These are phyloP conservation scores for Globisporangium spinosum DNA, from an alignment of 352 stramenopile genomes.

Conservation along the genomic window DNA sequence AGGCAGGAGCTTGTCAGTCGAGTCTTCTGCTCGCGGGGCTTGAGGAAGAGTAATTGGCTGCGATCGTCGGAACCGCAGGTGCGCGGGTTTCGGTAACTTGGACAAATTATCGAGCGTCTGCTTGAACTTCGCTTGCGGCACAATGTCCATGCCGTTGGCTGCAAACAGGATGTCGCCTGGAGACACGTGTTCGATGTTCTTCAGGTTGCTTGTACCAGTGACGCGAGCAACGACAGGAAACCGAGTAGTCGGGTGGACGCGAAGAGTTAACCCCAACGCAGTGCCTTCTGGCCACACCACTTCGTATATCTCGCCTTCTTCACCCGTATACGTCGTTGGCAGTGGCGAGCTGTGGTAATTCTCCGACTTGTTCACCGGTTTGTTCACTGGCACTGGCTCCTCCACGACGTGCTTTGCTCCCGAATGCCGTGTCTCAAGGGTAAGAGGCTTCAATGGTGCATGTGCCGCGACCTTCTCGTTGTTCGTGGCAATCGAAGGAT, in stretches of 20 bases:
- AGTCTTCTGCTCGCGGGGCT: slow-evolving; percentile 30
- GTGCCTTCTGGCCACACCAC: slow-evolving; percentile 69
- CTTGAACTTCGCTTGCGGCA: slow-evolving; percentile 76
- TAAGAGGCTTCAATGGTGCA: slow-evolving; percentile 36
- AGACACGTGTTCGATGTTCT: slow-evolving; percentile 72
- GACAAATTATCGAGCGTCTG: slow-evolving; percentile 72
- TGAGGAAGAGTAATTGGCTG: slow-evolving; percentile 27
- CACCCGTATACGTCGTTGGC: slow-evolving; percentile 27
- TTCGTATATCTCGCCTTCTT: slow-evolving; percentile 62
- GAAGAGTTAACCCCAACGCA: slow-evolving; percentile 59
- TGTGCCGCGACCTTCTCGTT: slow-evolving; percentile 18
- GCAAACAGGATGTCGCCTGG: slow-evolving; percentile 67
- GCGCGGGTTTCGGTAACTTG: slow-evolving; percentile 62
- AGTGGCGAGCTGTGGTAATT: slow-evolving; percentile 8
- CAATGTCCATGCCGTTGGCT: slow-evolving; percentile 68
- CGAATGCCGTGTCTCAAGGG: slow-evolving; percentile 28
- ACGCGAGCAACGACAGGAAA: slow-evolving; percentile 71
- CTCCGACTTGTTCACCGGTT: slow-evolving; percentile 4
- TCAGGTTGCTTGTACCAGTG: slow-evolving; percentile 69
- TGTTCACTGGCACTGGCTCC: slow-evolving; percentile 13
- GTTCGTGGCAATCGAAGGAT: slow-evolving; percentile 20
- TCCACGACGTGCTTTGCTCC: slow-evolving; percentile 20
- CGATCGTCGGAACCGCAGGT: slow-evolving; percentile 59
- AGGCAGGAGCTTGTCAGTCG: slow-evolving; percentile 38
- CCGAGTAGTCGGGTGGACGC: slow-evolving; percentile 63